A percentile compares a stretch with the other conserved stretches of the same genome.
These are phyloP conservation scores for Podila epicladia DNA, from an alignment of 192 early-diverging fungal species.

Conservation along the genomic window DNA sequence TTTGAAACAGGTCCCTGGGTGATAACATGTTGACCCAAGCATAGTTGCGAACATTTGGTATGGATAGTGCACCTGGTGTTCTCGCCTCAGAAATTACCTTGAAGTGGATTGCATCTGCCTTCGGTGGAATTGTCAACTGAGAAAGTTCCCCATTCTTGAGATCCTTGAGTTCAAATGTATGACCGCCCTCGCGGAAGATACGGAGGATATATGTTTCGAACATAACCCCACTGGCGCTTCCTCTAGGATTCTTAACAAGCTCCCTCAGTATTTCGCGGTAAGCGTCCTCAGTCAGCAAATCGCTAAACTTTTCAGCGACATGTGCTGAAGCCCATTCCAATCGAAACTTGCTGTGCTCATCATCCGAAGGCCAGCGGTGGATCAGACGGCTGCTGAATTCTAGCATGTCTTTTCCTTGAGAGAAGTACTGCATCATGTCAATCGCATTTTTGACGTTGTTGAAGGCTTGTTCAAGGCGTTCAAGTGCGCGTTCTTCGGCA, in stretches of 20 bases:
- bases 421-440: constrained; percentile 25
- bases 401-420: constrained; percentile 18
- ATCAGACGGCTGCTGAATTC: constrained; percentile 30
- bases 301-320: constrained; percentile 20
- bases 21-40: too few species aligned
- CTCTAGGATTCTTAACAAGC: background rate
- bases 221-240: constrained; percentile 17
- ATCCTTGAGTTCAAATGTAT: too few species aligned
- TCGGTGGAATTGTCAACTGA: too few species aligned
- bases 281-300: constrained; percentile 9
- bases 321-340: constrained; percentile 36
- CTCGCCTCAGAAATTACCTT: too few species aligned
- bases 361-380: constrained; percentile 24
- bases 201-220: too few species aligned
- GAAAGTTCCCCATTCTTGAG: too few species aligned
- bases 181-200: too few species aligned
- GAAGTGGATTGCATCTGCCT: too few species aligned
- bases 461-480: background rate
- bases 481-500: too few species aligned
- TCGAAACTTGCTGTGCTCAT: constrained; percentile 9
- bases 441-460: constrained; percentile 6
- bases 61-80: too few species aligned
- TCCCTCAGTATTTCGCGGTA: constrained; percentile 15
- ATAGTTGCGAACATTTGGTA: too few species aligned
- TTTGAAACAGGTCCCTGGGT: too few species aligned